These are phyloP conservation scores for Flueggea neowawraea DNA, from an alignment of 441 rosid genomes.

Conservation along the genomic window DNA sequence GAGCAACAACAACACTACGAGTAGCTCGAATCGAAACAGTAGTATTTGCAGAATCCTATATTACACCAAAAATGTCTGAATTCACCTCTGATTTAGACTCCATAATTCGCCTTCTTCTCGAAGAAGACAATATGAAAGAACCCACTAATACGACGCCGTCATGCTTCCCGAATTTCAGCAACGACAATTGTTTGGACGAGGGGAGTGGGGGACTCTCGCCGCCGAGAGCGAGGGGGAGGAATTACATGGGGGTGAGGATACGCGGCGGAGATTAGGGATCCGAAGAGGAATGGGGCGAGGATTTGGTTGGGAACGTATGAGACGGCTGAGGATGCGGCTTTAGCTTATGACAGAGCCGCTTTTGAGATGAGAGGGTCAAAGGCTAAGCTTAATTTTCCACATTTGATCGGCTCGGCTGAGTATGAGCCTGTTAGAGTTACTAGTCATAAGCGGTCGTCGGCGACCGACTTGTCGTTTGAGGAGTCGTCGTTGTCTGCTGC, in stretches of 20 bases:
- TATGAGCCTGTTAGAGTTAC: slow-evolving; percentile 25
- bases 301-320: slow-evolving; percentile 52
- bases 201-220: too few species aligned
- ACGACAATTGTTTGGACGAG: too few species aligned
- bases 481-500: slow-evolving; percentile 4
- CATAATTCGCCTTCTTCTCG: too few species aligned
- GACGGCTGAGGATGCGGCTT: slow-evolving; percentile 47
- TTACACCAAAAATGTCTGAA: too few species aligned
- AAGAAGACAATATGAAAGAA: too few species aligned
- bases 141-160: too few species aligned
- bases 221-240: slow-evolving; percentile 7
- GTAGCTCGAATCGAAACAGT: too few species aligned
- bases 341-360: slow-evolving; percentile 52
- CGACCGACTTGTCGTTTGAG: slow-evolving; percentile 14
- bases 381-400: slow-evolving; percentile 58
- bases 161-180: too few species aligned
- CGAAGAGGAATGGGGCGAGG: slow-evolving; percentile 37
- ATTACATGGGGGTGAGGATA: slow-evolving; percentile 47
- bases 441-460: slow-evolving; percentile 23
- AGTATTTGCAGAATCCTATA: too few species aligned
- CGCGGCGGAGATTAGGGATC: slow-evolving; percentile 61
- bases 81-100: too few species aligned
- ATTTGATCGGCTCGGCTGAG: slow-evolving; percentile 30
- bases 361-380: slow-evolving; percentile 45
- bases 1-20: too few species aligned